Evolutionary conservation across 768 basidiomycete species (phyloP).

Genomic region (Mycena polygramma): DNA sequence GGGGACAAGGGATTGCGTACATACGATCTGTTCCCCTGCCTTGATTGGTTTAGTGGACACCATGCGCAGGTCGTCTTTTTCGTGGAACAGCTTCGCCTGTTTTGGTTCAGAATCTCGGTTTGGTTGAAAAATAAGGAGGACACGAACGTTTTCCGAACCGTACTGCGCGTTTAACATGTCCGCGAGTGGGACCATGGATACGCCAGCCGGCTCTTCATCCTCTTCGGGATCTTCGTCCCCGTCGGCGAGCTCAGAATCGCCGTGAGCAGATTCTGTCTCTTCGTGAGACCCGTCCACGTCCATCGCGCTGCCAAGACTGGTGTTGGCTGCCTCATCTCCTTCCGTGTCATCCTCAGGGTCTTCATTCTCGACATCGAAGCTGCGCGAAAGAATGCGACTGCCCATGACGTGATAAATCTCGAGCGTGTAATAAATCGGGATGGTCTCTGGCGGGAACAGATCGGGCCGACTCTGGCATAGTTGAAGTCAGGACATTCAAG

Average conservation of each 20-base stretch:
- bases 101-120: slow-evolving; percentile 19
- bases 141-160: slow-evolving; percentile 84
- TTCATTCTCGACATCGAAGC: slow-evolving; percentile 85
- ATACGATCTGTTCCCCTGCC: slow-evolving; percentile 89
- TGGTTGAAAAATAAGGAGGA: slow-evolving; percentile 14
- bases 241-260: slow-evolving; percentile 46
- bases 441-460: slow-evolving; percentile 71
- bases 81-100: slow-evolving; percentile 90
- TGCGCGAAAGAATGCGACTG: slow-evolving; percentile 91
- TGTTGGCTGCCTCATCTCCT: slow-evolving; percentile 43
- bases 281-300: slow-evolving; percentile 52
- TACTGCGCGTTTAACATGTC: slow-evolving; percentile 95
- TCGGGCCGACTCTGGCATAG: slow-evolving; percentile 71
- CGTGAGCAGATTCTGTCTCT: slow-evolving; percentile 39
- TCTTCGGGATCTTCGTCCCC: slow-evolving; percentile 50
- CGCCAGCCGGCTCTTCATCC: slow-evolving; percentile 55
- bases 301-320: slow-evolving; percentile 55
- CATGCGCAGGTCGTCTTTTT: slow-evolving; percentile 81
- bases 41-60: slow-evolving; percentile 80
- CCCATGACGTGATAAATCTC: slow-evolving; percentile 90
- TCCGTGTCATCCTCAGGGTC: slow-evolving; percentile 49
- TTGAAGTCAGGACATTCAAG: slow-evolving; percentile 15
- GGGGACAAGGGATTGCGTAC: slow-evolving; percentile 41
- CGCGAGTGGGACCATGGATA: slow-evolving; percentile 96
- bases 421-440: slow-evolving; percentile 69